Evolutionary conservation across 306 rosid species (phyloP).

Genomic region (Prunus kanzakura): DNA sequence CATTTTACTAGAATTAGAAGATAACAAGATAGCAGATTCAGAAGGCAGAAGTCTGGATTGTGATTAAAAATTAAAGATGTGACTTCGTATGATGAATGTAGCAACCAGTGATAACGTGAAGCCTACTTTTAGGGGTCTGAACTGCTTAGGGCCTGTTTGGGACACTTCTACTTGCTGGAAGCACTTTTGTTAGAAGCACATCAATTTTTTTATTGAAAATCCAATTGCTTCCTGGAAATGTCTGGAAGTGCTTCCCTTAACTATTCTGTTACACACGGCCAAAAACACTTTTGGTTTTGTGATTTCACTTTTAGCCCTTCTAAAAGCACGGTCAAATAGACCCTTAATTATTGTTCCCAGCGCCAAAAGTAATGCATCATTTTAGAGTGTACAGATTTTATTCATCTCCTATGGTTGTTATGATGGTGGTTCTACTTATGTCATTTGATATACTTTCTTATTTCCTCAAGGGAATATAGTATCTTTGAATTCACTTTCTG

Average conservation of each 20-base stretch:
- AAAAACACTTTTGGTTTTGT: neutral
- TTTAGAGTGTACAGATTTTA: neutral
- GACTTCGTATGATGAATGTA: neutral
- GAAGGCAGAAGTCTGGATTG: neutral
- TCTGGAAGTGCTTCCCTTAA: neutral
- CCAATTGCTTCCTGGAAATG: neutral
- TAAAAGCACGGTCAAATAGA: neutral
- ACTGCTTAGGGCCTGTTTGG: neutral
- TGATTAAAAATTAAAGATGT: neutral
- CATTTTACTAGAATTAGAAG: neutral
- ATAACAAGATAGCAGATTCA: neutral
- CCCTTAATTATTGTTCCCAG: neutral
- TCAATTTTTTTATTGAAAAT: neutral
- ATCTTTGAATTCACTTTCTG: neutral
- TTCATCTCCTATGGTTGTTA: neutral
- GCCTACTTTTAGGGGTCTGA: neutral
- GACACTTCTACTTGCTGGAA: neutral
- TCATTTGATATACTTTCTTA: neutral
- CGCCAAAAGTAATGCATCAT: neutral
- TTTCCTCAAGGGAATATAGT: neutral
- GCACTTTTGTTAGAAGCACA: too few relatives aligned
- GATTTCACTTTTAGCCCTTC: neutral
- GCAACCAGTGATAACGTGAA: neutral
- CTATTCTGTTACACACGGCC: neutral
- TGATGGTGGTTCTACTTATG: neutral